Conservation (phyloP, 2,329 filamentous ascomycete genomes). For the Setomelanomma holmii region DNA sequence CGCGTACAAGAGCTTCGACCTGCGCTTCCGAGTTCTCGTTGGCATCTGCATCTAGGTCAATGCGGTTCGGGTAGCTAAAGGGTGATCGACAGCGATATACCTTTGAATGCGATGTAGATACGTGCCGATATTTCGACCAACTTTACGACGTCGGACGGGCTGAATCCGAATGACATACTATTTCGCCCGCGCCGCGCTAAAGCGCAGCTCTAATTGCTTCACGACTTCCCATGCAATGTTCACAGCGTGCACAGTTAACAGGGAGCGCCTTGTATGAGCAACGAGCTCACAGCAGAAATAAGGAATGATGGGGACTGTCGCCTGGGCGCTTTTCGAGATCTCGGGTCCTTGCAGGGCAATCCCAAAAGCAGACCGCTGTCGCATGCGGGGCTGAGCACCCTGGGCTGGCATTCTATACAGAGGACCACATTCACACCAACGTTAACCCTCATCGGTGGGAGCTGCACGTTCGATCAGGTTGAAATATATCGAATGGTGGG, state of each 20-base stretch:
- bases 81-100: conserved; percentile 17
- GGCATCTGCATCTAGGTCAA: conserved; percentile 34
- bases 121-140: conserved; percentile 41
- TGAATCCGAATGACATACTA: conserved; percentile 41
- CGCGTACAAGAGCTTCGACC: conserved; percentile 38
- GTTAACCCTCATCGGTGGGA: conserved; percentile 6
- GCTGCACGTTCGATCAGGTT: conserved; percentile 9
- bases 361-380: conserved; percentile 15
- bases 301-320: conserved; percentile 11
- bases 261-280: conserved; percentile 22
- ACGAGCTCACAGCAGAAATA: conserved; percentile 13
- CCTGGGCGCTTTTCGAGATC: conserved; percentile 14
- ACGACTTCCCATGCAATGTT: conserved; percentile 31
- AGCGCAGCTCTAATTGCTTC: conserved; percentile 27
- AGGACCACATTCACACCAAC: conserved; percentile 12
- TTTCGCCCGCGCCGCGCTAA: conserved; percentile 31
- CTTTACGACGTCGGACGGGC: conserved; percentile 40
- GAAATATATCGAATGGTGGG: conserved; percentile 7
- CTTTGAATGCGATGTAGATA: conserved; percentile 44
- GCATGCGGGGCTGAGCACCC: conserved; percentile 21
- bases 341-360: conserved; percentile 13
- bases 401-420: conserved; percentile 9
- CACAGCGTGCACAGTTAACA: conserved; percentile 5
- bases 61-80: neutral
- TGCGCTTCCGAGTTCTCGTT: conserved; percentile 44